These are phyloP conservation scores for Acanthamoeba sp. DNA, from an alignment of 208 protist genomes.

Conservation along the genomic window DNA sequence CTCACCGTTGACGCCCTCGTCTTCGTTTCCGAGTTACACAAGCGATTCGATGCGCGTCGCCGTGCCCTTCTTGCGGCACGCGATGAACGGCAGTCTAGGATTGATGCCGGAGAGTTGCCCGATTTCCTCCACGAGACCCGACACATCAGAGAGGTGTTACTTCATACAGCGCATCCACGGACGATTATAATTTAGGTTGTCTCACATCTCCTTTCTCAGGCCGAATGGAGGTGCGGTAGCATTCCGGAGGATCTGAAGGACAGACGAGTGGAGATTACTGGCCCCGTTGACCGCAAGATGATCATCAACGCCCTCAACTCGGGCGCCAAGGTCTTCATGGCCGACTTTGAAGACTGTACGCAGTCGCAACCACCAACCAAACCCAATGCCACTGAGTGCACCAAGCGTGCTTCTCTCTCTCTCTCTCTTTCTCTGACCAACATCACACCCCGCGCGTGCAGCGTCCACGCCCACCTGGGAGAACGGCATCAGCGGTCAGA, in stretches of 20 bases:
- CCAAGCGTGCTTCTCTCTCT: neutral
- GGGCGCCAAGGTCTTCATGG: conserved; percentile 88
- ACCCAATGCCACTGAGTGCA: too few species aligned
- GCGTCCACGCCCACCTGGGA: conserved; percentile 84
- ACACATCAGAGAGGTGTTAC: conserved; percentile 50
- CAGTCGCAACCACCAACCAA: neutral
- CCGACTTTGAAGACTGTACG: conserved; percentile 89
- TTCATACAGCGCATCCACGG: neutral
- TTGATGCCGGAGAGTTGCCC: conserved; percentile 27
- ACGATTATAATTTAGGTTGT: neutral
- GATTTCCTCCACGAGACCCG: conserved; percentile 56
- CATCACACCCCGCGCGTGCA: neutral
- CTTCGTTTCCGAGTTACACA: conserved; percentile 4
- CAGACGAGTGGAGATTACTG: conserved; percentile 74
- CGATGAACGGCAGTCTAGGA: neutral
- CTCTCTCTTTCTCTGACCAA: neutral
- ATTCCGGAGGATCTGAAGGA: conserved; percentile 85
- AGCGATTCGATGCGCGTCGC: neutral
- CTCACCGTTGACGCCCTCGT: conserved; percentile 1
- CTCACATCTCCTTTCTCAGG: neutral
- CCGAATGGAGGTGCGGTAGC: conserved; percentile 79
- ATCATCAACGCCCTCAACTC: conserved; percentile 90
- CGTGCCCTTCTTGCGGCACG: conserved; percentile 18
- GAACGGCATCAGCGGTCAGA: conserved; percentile 86
- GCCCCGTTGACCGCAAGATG: conserved; percentile 88